phyloP scores from a whole-genome alignment of 2,329 filamentous ascomycete species.

The Fusarium denticulatum region DNA sequence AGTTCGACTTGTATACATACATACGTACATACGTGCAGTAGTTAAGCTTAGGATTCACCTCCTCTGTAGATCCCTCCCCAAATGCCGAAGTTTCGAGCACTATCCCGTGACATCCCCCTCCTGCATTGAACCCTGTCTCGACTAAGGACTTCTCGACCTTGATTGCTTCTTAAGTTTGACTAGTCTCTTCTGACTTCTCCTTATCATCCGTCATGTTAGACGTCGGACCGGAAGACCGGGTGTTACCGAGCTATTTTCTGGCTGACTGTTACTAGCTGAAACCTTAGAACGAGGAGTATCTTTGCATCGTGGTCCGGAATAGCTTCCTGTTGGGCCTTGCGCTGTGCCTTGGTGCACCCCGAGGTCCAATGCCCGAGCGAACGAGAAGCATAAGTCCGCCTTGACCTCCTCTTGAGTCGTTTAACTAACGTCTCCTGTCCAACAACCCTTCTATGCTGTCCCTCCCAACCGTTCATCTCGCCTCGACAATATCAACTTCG shows the following conservation, averaged over 20 bases:
- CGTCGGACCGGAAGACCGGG: constrained; percentile 12
- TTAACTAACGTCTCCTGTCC: not conserved
- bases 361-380: not conserved
- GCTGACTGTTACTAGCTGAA: constrained; percentile 9
- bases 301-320: constrained; percentile 10
- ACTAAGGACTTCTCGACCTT: not conserved
- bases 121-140: constrained; percentile 24
- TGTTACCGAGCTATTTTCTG: not conserved
- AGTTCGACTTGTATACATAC: not conserved
- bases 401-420: not conserved
- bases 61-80: constrained; percentile 20
- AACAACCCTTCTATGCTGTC: not conserved
- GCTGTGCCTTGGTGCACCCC: not conserved
- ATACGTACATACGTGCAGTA: not conserved
- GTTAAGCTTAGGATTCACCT: not conserved
- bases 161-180: not conserved
- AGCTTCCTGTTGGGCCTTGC: constrained; percentile 28
- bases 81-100: constrained; percentile 15
- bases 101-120: constrained; percentile 33
- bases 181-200: not conserved
- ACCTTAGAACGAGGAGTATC: constrained; percentile 7
- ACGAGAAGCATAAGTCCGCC: not conserved
- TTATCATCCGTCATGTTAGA: constrained; percentile 3
- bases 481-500: not conserved
- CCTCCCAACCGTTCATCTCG: not conserved